Conservation (phyloP, 768 basidiomycete genomes). For the Ephemerocybe angulata region DNA sequence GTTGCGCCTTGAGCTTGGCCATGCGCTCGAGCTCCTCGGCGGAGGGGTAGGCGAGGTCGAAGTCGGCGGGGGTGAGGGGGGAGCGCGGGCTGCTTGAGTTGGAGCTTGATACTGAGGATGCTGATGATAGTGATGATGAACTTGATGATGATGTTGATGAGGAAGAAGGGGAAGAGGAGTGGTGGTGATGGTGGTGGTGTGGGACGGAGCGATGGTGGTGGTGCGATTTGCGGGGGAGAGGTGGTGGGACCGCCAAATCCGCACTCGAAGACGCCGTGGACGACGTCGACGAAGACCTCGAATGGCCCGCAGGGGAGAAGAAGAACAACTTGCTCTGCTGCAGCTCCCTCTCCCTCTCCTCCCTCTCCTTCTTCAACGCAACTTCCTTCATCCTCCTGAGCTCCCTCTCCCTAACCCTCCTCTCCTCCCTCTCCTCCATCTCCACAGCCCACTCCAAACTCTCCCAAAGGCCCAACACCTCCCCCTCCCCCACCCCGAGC, state of each 20-base stretch:
- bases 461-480: conserved; percentile 53
- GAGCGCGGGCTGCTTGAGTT: conserved; percentile 19
- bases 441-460: conserved; percentile 28
- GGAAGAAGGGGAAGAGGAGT: conserved; percentile 28
- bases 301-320: conserved; percentile 16
- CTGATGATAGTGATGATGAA: conserved; percentile 23
- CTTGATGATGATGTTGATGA: conserved; percentile 28
- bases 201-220: conserved; percentile 3
- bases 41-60: conserved; percentile 11
- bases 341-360: neutral
- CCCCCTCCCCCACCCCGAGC: conserved; percentile 59
- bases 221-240: neutral
- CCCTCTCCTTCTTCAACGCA: neutral
- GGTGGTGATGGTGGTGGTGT: conserved; percentile 31
- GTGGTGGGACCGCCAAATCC: neutral
- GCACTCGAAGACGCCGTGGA: neutral
- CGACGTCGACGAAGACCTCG: conserved; percentile 2
- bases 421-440: conserved; percentile 7
- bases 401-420: conserved; percentile 2
- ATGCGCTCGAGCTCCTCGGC: conserved; percentile 4
- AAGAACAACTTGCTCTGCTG: neutral
- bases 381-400: no score
- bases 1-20: no score
- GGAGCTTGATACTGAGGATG: conserved; percentile 15
- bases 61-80: conserved; percentile 16